These are phyloP conservation scores for Lathyrus oleraceus DNA, from an alignment of 306 rosid species.

Conservation along the genomic window DNA sequence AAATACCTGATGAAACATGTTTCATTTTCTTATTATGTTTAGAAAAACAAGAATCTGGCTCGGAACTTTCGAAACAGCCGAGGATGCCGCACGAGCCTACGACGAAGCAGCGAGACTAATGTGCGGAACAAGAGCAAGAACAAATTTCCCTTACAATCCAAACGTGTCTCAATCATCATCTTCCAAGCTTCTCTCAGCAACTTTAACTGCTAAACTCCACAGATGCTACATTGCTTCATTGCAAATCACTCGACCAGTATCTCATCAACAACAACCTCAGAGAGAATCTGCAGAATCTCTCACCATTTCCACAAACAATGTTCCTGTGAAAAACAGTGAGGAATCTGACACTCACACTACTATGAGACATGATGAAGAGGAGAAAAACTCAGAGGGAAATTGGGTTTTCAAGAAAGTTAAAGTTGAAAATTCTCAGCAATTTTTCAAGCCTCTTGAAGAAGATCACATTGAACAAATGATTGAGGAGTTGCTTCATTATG, in stretches of 20 bases:
- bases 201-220: constrained; percentile 82
- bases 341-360: not conserved
- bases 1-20: not conserved
- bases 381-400: constrained; percentile 39
- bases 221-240: constrained; percentile 85
- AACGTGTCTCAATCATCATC: constrained; percentile 68
- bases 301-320: constrained; percentile 30
- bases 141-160: constrained; percentile 88
- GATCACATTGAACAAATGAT: constrained; percentile 93
- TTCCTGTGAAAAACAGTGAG: constrained; percentile 22
- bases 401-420: constrained; percentile 60
- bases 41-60: constrained; percentile 98
- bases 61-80: constrained; percentile 94
- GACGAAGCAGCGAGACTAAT: constrained; percentile 95
- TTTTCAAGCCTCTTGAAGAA: constrained; percentile 68
- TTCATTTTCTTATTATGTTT: not conserved
- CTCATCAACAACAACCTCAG: constrained; percentile 42
- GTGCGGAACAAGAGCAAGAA: constrained; percentile 86
- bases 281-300: constrained; percentile 30
- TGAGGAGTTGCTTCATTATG: constrained; percentile 77
- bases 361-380: constrained; percentile 23
- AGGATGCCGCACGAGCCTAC: constrained; percentile 90
- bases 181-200: constrained; percentile 85
- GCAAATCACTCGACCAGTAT: constrained; percentile 60
- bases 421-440: constrained; percentile 53